These are phyloP conservation scores for Gonapodya sp. DNA, from an alignment of 192 early-diverging fungal genomes.

Conservation along the genomic window DNA sequence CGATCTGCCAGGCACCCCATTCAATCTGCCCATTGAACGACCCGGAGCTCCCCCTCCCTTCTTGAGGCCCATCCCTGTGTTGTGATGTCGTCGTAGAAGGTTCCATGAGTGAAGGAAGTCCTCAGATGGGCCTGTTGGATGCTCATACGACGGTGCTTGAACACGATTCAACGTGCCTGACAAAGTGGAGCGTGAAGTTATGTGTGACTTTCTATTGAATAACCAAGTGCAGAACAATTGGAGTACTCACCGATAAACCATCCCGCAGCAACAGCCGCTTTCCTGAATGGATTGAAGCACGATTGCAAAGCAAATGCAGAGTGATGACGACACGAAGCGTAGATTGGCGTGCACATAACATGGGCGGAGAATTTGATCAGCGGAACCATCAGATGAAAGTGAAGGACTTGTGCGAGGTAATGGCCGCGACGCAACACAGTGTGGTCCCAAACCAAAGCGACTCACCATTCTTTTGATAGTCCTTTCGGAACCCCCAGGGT, in stretches of 20 bases:
- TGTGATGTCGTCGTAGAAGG: not conserved
- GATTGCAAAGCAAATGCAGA: no score
- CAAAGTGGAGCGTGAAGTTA: not conserved
- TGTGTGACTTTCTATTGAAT: not conserved
- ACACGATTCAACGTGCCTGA: not conserved
- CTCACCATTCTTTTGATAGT: not conserved
- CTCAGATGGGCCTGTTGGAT: not conserved
- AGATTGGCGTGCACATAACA: no score
- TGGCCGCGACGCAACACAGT: not conserved
- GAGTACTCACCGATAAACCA: not conserved
- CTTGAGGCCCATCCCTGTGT: not conserved
- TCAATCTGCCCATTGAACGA: no score
- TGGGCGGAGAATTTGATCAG: no score
- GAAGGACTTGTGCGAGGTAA: no score
- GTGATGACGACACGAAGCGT: no score
- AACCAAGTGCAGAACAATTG: not conserved
- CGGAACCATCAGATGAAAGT: no score
- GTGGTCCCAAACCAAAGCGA: not conserved
- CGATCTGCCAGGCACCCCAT: no score
- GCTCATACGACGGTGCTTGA: not conserved
- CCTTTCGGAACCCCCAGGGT: not conserved
- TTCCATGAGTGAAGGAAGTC: not conserved
- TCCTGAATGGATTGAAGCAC: no score
- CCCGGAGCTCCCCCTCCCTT: no score
- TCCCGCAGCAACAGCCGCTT: not conserved